Evolutionary conservation across 2,329 filamentous ascomycete genomes (phyloP).

Genomic region (Ophiostoma piceae): DNA sequence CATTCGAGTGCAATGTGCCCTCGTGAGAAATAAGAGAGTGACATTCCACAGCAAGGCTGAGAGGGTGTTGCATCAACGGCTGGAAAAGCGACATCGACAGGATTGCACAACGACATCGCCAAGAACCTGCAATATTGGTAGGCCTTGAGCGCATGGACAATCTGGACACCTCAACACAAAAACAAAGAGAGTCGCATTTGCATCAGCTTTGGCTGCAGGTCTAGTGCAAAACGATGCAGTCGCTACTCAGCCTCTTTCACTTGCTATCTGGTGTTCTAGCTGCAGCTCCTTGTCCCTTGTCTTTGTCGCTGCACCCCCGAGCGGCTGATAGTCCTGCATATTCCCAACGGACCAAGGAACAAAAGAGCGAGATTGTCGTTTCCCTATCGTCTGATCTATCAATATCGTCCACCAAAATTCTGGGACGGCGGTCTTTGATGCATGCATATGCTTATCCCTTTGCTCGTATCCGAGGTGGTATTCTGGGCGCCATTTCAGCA

Average conservation of each 20-base stretch:
- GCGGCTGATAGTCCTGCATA: slow-evolving; percentile 4
- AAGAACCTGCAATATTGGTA: background rate
- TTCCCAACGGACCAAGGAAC: background rate
- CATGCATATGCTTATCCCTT: background rate
- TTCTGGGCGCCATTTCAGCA: background rate
- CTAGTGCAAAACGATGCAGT: background rate
- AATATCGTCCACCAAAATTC: background rate
- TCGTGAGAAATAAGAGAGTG: background rate
- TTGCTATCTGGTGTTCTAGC: background rate
- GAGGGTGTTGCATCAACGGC: background rate
- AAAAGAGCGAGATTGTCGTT: background rate
- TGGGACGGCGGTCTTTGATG: background rate
- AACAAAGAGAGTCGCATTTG: background rate
- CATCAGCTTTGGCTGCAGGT: slow-evolving; percentile 1
- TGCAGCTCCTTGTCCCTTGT: background rate
- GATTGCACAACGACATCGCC: background rate
- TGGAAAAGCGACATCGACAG: background rate
- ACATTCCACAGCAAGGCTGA: background rate
- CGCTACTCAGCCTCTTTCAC: background rate
- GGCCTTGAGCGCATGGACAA: background rate
- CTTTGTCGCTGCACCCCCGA: background rate
- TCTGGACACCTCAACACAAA: background rate
- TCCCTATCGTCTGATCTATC: background rate
- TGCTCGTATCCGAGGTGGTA: slow-evolving; percentile 3
- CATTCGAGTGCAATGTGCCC: background rate